A percentile compares a stretch with the other conserved stretches of the same genome.
Conservation (phyloP, 768 basidiomycete species). For the Xerocomellus amylosporus region DNA sequence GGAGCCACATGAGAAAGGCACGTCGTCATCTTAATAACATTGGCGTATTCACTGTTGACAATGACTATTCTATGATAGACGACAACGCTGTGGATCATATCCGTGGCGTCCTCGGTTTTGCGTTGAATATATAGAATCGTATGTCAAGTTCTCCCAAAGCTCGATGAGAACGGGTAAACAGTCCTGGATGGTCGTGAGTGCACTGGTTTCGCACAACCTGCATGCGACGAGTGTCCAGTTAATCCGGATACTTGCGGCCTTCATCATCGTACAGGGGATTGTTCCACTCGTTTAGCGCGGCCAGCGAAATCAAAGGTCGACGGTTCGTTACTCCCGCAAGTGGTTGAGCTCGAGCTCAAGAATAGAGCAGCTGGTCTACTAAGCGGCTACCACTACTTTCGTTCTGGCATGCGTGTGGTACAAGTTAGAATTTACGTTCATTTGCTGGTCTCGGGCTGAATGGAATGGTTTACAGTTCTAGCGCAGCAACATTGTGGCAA, state of each 20-base stretch:
- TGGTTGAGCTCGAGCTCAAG: conserved; percentile 1
- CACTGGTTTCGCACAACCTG: conserved; percentile 56
- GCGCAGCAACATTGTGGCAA: conserved; percentile 63
- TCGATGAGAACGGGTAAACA: background rate
- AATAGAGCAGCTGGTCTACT: conserved; percentile 47
- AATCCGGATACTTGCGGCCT: conserved; percentile 64
- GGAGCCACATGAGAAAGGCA: conserved; percentile 58
- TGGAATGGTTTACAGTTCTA: conserved; percentile 41
- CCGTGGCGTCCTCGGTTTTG: conserved; percentile 24
- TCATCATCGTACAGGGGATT: conserved; percentile 68
- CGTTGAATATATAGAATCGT: conserved; percentile 32
- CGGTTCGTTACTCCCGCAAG: conserved; percentile 37
- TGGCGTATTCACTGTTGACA: background rate
- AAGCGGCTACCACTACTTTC: conserved; percentile 51
- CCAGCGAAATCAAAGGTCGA: conserved; percentile 74
- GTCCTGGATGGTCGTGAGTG: conserved; percentile 52
- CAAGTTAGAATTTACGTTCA: conserved; percentile 44
- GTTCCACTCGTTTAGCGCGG: conserved; percentile 60
- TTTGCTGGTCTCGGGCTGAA: conserved; percentile 3
- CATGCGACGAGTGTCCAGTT: conserved; percentile 60
- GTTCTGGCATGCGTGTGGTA: conserved; percentile 60
- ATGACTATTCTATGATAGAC: conserved; percentile 13
- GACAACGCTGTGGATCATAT: conserved; percentile 28
- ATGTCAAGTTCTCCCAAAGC: conserved; percentile 3
- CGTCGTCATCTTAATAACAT: conserved; percentile 5